Evolutionary conservation across 1,284 basidiomycete species (phyloP).

Genomic region (Coniferiporia sulphurascens): DNA sequence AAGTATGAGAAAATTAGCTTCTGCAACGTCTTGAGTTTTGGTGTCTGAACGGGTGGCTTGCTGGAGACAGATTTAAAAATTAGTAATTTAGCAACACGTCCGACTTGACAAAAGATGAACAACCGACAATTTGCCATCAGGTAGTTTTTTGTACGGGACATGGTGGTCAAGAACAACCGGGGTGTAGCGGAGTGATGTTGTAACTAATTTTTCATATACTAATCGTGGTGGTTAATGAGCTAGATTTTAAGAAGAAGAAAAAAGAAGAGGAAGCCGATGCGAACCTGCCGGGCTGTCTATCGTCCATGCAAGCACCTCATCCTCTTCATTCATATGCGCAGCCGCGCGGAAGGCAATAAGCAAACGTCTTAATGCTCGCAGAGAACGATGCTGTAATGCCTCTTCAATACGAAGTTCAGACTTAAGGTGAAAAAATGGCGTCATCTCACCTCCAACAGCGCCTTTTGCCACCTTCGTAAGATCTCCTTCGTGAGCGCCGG

Average conservation of each 20-base stretch:
- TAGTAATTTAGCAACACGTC: slow-evolving; percentile 5
- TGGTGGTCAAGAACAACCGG: slow-evolving; percentile 88
- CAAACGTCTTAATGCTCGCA: slow-evolving; percentile 81
- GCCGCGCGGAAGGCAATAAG: slow-evolving; percentile 88
- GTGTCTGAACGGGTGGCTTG: slow-evolving; percentile 71
- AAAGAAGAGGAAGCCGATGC: slow-evolving; percentile 17
- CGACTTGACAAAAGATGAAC: slow-evolving; percentile 12
- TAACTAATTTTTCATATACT: slow-evolving; percentile 93
- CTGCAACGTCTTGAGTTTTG: slow-evolving; percentile 76
- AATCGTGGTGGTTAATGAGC: background rate
- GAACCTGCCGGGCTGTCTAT: slow-evolving; percentile 75
- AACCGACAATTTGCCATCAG: slow-evolving; percentile 80
- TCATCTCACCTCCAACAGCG: slow-evolving; percentile 74
- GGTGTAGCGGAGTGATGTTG: slow-evolving; percentile 86
- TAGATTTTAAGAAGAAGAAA: background rate
- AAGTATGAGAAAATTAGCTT: slow-evolving; percentile 89
- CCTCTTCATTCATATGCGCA: slow-evolving; percentile 85
- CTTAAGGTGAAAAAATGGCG: background rate
- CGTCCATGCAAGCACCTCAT: slow-evolving; percentile 69
- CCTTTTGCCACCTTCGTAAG: slow-evolving; percentile 84
- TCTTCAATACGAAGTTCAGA: background rate
- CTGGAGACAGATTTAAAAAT: slow-evolving; percentile 34
- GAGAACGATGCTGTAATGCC: slow-evolving; percentile 68
- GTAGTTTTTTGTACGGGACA: slow-evolving; percentile 79
- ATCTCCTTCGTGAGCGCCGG: slow-evolving; percentile 73